Evolutionary conservation across 768 basidiomycete genomes (phyloP).

Genomic region (Calocybe indica): DNA sequence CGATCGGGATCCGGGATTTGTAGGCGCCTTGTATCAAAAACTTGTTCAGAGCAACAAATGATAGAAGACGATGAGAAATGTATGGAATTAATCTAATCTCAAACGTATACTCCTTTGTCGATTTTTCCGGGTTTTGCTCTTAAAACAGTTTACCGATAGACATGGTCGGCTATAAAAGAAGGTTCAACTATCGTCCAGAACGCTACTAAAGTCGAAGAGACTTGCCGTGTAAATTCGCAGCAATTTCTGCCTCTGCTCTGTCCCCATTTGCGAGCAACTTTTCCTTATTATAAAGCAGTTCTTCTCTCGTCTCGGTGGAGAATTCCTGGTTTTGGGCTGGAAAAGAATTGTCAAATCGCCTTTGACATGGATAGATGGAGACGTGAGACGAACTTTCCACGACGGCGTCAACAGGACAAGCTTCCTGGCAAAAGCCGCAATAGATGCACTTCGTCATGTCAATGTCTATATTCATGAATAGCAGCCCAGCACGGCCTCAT

Average conservation of each 20-base stretch:
- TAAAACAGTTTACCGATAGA: conserved; percentile 53
- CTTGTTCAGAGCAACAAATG: no score
- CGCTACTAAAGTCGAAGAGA: conserved; percentile 11
- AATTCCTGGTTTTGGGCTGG: conserved; percentile 96
- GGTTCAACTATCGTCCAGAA: conserved; percentile 16
- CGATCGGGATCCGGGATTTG: no score
- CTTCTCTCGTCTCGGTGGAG: conserved; percentile 96
- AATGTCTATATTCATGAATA: conserved; percentile 58
- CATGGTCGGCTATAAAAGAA: conserved; percentile 64
- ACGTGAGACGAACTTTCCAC: conserved; percentile 77
- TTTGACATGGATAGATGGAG: not conserved
- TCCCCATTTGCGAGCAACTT: conserved; percentile 96
- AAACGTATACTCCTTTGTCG: no score
- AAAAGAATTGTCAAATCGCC: not conserved
- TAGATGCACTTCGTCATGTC: conserved; percentile 99
- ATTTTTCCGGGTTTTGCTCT: no score
- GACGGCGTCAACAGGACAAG: conserved; percentile 98
- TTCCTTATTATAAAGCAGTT: conserved; percentile 98
- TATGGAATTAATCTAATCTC: no score
- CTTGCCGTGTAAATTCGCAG: conserved; percentile 83
- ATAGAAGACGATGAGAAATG: no score
- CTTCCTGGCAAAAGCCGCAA: conserved; percentile 99
- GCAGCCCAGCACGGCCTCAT: conserved; percentile 4
- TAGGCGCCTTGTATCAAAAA: no score
- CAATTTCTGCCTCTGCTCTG: conserved; percentile 94